Evolutionary conservation across 2,329 filamentous ascomycete species (phyloP), one percentile per base, ranked within the genome.

Genomic region (Microdochium trichocladiopsis): DNA sequence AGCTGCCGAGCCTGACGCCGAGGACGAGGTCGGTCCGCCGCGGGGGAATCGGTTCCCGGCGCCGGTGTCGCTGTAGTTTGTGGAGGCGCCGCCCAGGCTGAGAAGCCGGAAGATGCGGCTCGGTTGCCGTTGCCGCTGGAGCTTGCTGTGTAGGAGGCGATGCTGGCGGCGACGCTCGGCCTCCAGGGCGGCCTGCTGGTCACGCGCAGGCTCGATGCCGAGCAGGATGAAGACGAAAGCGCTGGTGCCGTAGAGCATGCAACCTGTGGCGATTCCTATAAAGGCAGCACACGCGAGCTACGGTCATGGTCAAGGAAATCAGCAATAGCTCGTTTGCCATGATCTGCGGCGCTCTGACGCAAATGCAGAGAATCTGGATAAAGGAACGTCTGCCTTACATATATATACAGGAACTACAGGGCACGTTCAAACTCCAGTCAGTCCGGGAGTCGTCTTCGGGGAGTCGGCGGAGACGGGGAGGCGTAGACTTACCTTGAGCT

Each of bases 381-480:
- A 50, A 50, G 16, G 12, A 52, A 18, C 16, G 14, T 28, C 18
- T 33, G 23, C 8, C 65, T 62, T 65, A 67, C 65, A 49, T 61
- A 66, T 51, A 65, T 59, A 47, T 66, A 67, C 11, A 66, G 55
- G 52, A 63, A 63, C 65, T 67, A 21, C n/a, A 51, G 4, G 9
- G 31, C 4, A 24, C 4, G 10, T 4, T n/a, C 4, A 51, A 47
- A 25, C 8, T 11, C 47, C 6, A 22, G n/a, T n/a, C 41, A 47
- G 28, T 10, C 43, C 18, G 52, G 55, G n/a, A n/a, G n/a, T n/a
- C n/a, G n/a, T n/a, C n/a, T n/a, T n/a, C n/a, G n/a, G n/a, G n/a
- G n/a, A n/a, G n/a, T n/a, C n/a, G n/a, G n/a, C 52, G 58, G 57
- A 36, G 33, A 50, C 8, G 8, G 36, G 23, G 8, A 31, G 8